Evolutionary conservation across 208 protist genomes (phyloP), one percentile per base, ranked within the genome.

Genomic region (Porcisia hertigi): DNA sequence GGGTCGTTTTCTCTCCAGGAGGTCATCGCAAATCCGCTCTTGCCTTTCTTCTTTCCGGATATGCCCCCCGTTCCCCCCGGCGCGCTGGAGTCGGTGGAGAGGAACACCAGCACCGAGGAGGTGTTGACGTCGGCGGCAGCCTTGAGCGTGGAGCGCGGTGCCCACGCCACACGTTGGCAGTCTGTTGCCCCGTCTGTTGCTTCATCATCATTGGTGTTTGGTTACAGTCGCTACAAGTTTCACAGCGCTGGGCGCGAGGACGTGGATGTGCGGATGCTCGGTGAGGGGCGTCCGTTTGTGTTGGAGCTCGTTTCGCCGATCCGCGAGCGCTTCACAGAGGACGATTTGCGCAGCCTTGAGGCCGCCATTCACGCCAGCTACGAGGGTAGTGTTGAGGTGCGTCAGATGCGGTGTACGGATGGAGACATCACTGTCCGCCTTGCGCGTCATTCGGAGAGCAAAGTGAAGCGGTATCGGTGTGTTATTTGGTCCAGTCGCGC

Each of bases 241-340:
- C 91, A 97, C 81, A 97, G 94, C 71, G 90, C 96, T 43, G 97
- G 97, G 16, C 89, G 97, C 63, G 96, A 99, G 82, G 97, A 99
- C 76, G 87, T 98, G 67, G 97, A 99, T 80, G 97, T 99, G 62
- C 90, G 97, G 57, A 99, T 99, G 97, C 87, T 98, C 12, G 96
- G 97, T 60, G 86, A 84, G 41, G 97, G 97, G 16, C 80, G 97
- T 3, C 97, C 97, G 4, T 98, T 98, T 85, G 86, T 98, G n/a
- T 81, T 98, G 1, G 90, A 98, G 82, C 52, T 98, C 2, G 73
- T 92, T 62, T 91, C 89, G 18, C 93, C 96, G 16, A 86, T 83
- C 36, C 75, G 85, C 18, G 80, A 92, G 76, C 82, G 57, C 20
- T 89, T 96, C 55, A 86, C 87, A 2, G 69, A 76, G 39, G 79